Base-by-base conservation (phyloP, 2,329 filamentous ascomycete genomes). In the Aspergillus viridinutans region DNA sequence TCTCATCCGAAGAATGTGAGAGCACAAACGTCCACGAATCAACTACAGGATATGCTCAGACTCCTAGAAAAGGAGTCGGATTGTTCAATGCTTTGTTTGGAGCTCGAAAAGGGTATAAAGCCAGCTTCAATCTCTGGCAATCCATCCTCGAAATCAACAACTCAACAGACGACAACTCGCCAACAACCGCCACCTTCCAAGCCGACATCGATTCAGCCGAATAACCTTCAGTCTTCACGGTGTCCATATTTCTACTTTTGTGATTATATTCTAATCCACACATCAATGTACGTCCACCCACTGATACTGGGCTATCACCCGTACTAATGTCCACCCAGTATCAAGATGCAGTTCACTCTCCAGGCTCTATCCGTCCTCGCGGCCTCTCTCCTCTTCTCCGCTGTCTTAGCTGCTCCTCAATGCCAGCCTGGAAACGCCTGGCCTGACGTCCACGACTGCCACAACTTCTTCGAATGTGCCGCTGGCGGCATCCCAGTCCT, bases 381-480 rank as follows among this genome's bases (percentile, higher is more conserved):
- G 40, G 40, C 20, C n/a, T 20, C n/a, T 21, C 20, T 43, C 40
- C 6, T 43, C 40, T 43, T 43, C 40, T 43, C 40, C 40, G 8
- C 40, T 3, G 40, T 17, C 10, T 43, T n/a, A n/a, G 40, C 40
- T 20, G 8, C 2, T 35, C 29, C 50, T 26, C 50, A 14, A 20
- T 52, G 50, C 50, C 21, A 52, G 35, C 50, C 50, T 6, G 50
- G 50, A 26, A n/a, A 42, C 9, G 47, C 54, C 35, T 58, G 57
- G 57, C 50, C 57, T 4, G 57, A 58, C 21, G 50, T 51, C 49
- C 23, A 47, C 12, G 50, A 58, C 40, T 58, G 57, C 47, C 57
- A 58, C 17, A 40, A 40, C 49, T 58, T 58, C 49, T 58, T 32
- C n/a, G 57, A 58, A 42, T 58, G 57, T 20, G 53, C 57, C 17